Percentiles rank a stretch among this genome's conserved stretches.
These are phyloP conservation scores for Trypanosoma vivax DNA, from an alignment of 208 protist species.

Conservation along the genomic window DNA sequence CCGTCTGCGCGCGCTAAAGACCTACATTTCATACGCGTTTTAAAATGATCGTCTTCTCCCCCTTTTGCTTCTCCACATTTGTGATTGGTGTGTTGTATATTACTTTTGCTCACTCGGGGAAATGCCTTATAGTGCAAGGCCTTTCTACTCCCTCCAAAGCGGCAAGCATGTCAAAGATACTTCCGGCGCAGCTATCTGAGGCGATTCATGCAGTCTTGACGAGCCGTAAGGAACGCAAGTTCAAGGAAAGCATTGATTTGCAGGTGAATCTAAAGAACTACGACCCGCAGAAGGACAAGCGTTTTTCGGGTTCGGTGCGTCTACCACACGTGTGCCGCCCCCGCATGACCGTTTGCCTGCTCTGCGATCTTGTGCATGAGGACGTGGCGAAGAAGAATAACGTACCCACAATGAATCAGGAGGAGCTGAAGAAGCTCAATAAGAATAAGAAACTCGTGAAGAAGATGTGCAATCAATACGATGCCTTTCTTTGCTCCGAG, in stretches of 20 bases:
- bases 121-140: no score
- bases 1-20: no score
- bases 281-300: slow-evolving; percentile 99
- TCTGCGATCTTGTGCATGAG: slow-evolving; percentile 95
- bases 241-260: slow-evolving; percentile 98
- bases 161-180: slow-evolving; percentile 82
- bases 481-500: slow-evolving; percentile 97
- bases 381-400: slow-evolving; percentile 92
- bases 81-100: no score
- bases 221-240: slow-evolving; percentile 89
- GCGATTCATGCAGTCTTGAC: slow-evolving; percentile 79
- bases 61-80: no score
- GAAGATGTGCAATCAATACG: slow-evolving; percentile 98
- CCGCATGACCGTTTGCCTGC: slow-evolving; percentile 94
- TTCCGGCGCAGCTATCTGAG: slow-evolving; percentile 65
- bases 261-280: slow-evolving; percentile 99
- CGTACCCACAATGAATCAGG: slow-evolving; percentile 93
- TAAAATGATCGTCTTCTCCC: no score
- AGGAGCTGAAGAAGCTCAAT: slow-evolving; percentile 99
- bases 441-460: slow-evolving; percentile 99
- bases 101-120: no score
- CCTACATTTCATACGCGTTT: no score
- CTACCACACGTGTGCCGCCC: slow-evolving; percentile 93
- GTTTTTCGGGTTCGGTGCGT: slow-evolving; percentile 96
- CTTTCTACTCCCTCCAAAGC: background rate